phyloP scores from a whole-genome alignment of 108 stramenopile genomes.

The Nannochloropsis oceanica region DNA sequence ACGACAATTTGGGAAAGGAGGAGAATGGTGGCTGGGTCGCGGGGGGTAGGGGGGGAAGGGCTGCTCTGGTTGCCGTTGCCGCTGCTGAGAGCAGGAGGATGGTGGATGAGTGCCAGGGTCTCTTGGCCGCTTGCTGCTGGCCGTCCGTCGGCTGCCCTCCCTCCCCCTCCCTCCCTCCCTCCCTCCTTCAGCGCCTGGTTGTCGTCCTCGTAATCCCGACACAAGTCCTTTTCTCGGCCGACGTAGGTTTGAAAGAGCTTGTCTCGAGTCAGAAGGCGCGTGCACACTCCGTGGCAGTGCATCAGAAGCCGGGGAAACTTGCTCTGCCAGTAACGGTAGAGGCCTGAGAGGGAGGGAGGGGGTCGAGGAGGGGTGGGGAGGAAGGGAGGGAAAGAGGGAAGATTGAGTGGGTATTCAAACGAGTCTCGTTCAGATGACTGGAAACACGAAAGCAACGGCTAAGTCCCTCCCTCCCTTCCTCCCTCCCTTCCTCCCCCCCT shows the following conservation, averaged over 20 bases:
- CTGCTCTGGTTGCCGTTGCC: too few species aligned
- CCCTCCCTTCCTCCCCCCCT: neutral
- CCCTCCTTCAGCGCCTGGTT: neutral
- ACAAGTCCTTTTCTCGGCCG: neutral
- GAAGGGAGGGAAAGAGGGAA: neutral
- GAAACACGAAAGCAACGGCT: too few species aligned
- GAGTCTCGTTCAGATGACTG: too few species aligned
- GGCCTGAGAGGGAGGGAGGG: conserved; percentile 16
- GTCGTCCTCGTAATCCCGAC: neutral
- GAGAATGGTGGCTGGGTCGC: neutral
- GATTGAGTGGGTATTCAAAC: neutral
- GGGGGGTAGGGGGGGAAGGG: neutral
- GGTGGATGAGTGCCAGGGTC: too few species aligned
- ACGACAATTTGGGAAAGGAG: neutral
- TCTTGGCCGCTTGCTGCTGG: too few species aligned
- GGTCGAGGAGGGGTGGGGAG: neutral
- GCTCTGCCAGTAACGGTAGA: conserved; percentile 55
- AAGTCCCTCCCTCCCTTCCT: too few species aligned
- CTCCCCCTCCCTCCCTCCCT: too few species aligned
- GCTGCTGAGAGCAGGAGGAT: too few species aligned
- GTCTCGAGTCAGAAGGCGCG: conserved; percentile 8
- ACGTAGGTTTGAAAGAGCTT: conserved; percentile 22
- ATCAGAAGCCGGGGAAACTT: conserved; percentile 66
- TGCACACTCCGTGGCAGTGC: conserved; percentile 56
- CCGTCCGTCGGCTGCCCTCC: too few species aligned